Evolutionary conservation across 129 eudicot genomes (phyloP).

Genomic region (Centella asiatica): DNA sequence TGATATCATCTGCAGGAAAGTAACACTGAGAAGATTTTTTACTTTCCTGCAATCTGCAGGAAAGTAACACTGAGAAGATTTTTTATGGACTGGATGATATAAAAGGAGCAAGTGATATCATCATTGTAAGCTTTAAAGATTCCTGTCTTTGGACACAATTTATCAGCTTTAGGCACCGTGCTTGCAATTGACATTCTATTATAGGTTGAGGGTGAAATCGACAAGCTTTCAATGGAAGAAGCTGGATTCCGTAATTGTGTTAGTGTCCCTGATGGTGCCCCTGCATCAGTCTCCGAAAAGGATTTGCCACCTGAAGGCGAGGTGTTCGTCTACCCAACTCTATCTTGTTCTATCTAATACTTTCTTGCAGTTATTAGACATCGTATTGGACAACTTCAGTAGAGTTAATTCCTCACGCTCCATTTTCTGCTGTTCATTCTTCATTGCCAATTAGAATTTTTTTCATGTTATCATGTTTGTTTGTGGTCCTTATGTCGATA

Average conservation of each 20-base stretch:
- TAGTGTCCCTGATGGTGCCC: slow-evolving; percentile 99
- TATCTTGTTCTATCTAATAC: neutral
- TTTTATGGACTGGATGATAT: slow-evolving; percentile 93
- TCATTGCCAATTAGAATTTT: neutral
- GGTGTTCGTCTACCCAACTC: slow-evolving; percentile 21
- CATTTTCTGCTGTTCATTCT: slow-evolving; percentile 1
- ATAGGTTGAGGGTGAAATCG: slow-evolving; percentile 98
- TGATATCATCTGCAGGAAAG: slow-evolving; percentile 50
- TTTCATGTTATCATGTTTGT: neutral
- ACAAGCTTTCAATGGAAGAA: slow-evolving; percentile 98
- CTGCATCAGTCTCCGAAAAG: slow-evolving; percentile 57
- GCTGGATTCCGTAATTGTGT: slow-evolving; percentile 92
- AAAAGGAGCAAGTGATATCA: slow-evolving; percentile 66
- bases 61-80: slow-evolving; percentile 61
- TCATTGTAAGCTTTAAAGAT: too few species aligned
- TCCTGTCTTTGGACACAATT: too few species aligned
- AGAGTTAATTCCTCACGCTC: neutral
- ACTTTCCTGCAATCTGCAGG: too few species aligned
- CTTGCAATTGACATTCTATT: slow-evolving; percentile 5
- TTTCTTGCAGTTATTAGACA: neutral
- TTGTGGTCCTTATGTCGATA: neutral
- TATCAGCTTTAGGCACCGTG: neutral
- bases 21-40: too few species aligned
- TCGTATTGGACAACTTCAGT: neutral
- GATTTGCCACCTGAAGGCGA: slow-evolving; percentile 56